These are phyloP conservation scores for Picea sitchensis DNA, from an alignment of 75 land plant species.

Conservation along the genomic window DNA sequence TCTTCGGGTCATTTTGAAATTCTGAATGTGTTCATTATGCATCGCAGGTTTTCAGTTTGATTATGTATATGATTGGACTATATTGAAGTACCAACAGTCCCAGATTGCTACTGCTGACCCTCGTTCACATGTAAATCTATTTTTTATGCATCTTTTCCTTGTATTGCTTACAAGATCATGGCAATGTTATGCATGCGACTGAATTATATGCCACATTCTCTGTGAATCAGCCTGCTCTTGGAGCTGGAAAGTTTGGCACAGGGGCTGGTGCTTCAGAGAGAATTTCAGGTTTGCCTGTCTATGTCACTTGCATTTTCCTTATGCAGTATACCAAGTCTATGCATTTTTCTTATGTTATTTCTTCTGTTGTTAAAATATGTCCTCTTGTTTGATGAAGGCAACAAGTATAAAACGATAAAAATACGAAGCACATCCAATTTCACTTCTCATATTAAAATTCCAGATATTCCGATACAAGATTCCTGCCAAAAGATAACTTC, in stretches of 20 bases:
- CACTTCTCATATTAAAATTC: background rate
- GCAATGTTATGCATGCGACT: background rate
- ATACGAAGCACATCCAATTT: background rate
- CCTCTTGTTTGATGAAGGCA: background rate
- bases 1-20: slow-evolving; percentile 8
- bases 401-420: background rate
- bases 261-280: slow-evolving; percentile 9
- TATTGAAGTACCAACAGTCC: slow-evolving; percentile 86
- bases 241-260: slow-evolving; percentile 9
- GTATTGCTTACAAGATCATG: background rate
- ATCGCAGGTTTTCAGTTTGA: slow-evolving; percentile 85
- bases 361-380: background rate
- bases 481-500: too few species aligned
- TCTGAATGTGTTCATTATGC: slow-evolving; percentile 16
- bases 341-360: background rate
- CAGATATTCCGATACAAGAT: background rate
- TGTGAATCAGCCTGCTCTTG: slow-evolving; percentile 5
- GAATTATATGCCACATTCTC: background rate
- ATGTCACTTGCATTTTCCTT: background rate
- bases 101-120: slow-evolving; percentile 59
- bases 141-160: background rate
- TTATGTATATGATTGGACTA: slow-evolving; percentile 98
- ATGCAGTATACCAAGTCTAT: background rate
- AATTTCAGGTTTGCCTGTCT: slow-evolving; percentile 5
- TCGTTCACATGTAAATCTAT: slow-evolving; percentile 50